Evolutionary conservation across 306 rosid genomes (phyloP).

Genomic region (Dryas octopetala): DNA sequence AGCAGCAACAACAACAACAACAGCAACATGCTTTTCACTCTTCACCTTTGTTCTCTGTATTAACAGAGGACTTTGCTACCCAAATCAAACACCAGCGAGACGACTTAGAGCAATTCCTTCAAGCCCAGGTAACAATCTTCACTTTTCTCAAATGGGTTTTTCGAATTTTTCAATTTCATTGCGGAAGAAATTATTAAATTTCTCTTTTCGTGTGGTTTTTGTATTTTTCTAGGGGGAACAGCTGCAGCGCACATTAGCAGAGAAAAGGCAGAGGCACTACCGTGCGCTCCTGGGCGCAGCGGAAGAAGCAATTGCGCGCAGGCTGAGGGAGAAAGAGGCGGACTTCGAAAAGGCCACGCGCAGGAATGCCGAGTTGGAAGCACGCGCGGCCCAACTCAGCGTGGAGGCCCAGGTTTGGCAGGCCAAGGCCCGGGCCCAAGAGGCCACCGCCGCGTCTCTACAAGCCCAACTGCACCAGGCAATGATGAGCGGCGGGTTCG

Average conservation of each 20-base stretch:
- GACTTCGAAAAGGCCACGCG: conserved; percentile 72
- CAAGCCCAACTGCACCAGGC: conserved; percentile 81
- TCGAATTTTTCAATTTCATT: background rate
- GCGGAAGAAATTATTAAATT: background rate
- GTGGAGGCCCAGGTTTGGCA: conserved; percentile 81
- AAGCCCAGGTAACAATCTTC: conserved; percentile 55
- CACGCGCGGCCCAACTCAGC: conserved; percentile 77
- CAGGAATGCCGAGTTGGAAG: conserved; percentile 68
- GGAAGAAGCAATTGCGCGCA: conserved; percentile 57
- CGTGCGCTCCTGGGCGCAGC: conserved; percentile 54
- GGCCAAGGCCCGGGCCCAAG: conserved; percentile 74
- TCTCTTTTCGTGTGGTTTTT: background rate
- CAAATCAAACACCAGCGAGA: conserved; percentile 75
- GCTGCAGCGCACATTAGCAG: conserved; percentile 60
- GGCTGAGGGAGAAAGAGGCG: conserved; percentile 61
- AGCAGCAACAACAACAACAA: conserved; percentile 35
- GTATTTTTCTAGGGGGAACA: conserved; percentile 57
- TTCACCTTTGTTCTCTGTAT: conserved; percentile 46
- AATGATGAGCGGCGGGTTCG: conserved; percentile 38
- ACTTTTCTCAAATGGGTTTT: conserved; percentile 19
- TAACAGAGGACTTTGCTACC: conserved; percentile 51
- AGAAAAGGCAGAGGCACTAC: conserved; percentile 65
- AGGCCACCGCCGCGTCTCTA: conserved; percentile 60
- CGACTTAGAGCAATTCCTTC: conserved; percentile 75
- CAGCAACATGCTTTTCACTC: conserved; percentile 38